A percentile compares a stretch with the other conserved stretches of the same genome.
Evolutionary conservation across 2,329 filamentous ascomycete genomes (phyloP).

Genomic region (Emergomyces africanus): DNA sequence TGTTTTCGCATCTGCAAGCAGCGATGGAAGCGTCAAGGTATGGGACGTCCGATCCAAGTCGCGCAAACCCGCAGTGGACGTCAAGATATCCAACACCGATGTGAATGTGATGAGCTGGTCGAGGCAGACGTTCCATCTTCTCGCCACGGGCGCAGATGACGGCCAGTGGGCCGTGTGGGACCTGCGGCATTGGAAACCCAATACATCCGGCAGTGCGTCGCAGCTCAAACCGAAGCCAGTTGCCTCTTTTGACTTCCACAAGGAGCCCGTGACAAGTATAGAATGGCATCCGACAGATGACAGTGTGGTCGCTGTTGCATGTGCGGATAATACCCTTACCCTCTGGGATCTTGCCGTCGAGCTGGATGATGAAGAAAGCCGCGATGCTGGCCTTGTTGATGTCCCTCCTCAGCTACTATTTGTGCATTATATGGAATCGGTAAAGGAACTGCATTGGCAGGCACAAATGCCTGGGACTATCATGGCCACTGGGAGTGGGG

Average conservation of each 20-base stretch:
- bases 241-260: constrained; percentile 91
- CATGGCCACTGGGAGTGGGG: constrained; percentile 77
- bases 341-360: constrained; percentile 96
- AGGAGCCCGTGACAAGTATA: constrained; percentile 87
- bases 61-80: constrained; percentile 72
- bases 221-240: constrained; percentile 58
- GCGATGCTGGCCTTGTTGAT: constrained; percentile 72
- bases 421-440: constrained; percentile 88
- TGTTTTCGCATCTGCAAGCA: constrained; percentile 88
- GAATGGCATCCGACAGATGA: constrained; percentile 98
- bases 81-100: constrained; percentile 71
- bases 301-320: constrained; percentile 83
- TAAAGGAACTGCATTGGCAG: constrained; percentile 97
- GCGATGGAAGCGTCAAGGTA: constrained; percentile 86
- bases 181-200: constrained; percentile 81
- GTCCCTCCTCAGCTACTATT: constrained; percentile 92
- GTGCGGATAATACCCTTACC: constrained; percentile 86
- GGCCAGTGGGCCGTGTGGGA: constrained; percentile 96
- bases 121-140: constrained; percentile 69
- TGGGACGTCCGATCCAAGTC: constrained; percentile 93
- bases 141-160: constrained; percentile 87
- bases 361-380: constrained; percentile 91
- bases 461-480: constrained; percentile 83
- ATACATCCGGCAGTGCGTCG: constrained; percentile 34
- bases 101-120: constrained; percentile 98